Base-by-base conservation (phyloP, 768 basidiomycete species). In the Strobilomyces dryophilus region DNA sequence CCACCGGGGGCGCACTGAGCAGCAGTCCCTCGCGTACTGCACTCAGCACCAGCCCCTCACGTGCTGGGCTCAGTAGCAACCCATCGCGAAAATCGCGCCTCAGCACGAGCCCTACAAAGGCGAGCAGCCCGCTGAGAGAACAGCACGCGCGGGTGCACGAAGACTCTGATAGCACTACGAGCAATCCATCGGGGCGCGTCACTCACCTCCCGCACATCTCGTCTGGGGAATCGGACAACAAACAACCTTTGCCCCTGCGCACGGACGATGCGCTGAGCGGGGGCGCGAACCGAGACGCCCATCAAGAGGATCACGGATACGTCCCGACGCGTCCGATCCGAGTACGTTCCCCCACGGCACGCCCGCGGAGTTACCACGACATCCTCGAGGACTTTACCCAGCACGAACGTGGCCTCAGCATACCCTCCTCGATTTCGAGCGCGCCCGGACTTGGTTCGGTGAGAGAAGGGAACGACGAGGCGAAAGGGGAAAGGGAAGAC, bases 321-420 rank as follows among this genome's bases (percentile, higher is more conserved):
- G 5, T 47, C 6, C 44, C 45, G 8, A 56, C 60, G 0, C 60
- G 62, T 46, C 64, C 65, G 0, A 62, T 71, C 11, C 60, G 69
- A 15, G 60, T 74, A 15, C 68, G 75, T 18, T 56, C 68, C 24
- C 67, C 66, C 47, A 49, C 70, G 1, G 53, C 69, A 18, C 77
- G 84, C 8, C 79, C 85, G 15, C 71, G 79, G 62, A 88, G 86
- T 58, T 87, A 83, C 62, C 74, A 83, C 56, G 81, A 85, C 58
- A 79, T 87, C 48, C 66, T 86, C 48, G 83, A 83, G 42, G 85
- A 85, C 55, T 86, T 88, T 57, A 72, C 74, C 54, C 61, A 71
- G 40, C 72, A 71, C 47, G 70, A 69, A 21, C 57, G 60, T 14
- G 65, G 61, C 12, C 29, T 61, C 1, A 67, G 69, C 18, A 55